Evolutionary conservation across 192 early-diverging fungal genomes (phyloP), one percentile per base, ranked within the genome.

Genomic region (Lunasporangiospora selenospora): DNA sequence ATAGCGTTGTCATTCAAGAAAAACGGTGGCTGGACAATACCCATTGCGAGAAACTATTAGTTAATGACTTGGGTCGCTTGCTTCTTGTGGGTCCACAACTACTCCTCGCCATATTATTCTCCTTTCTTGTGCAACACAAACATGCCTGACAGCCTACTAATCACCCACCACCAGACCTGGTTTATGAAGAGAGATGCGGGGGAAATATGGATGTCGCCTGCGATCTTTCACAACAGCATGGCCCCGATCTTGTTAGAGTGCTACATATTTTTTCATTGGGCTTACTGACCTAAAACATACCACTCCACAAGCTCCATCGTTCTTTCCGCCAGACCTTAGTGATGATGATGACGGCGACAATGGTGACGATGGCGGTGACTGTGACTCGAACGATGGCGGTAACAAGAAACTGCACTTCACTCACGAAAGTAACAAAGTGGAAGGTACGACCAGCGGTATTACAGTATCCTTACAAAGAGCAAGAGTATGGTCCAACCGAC

Each of bases 121-220:
- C n/a, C n/a, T n/a, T n/a, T n/a, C n/a, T n/a, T n/a, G n/a, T n/a
- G n/a, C n/a, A n/a, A n/a, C n/a, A n/a, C n/a, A n/a, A n/a, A n/a
- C n/a, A n/a, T 60, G 36, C 26, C 27, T 30, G 29, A 60, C 50
- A 29, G 46, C 27, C 38, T 49, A 41, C 34, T 60, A 44, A 50
- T 38, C 16, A 41, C 37, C 11, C 50, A 60, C 58, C 0, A 41
- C 58, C 3, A 48, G 1, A 60, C 58, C 50, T 60, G 58, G 58
- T 60, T 60, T 38, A 39, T 60, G 58, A 60, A 26, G 37, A 48
- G 58, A 60, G 58, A 60, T 37, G 47, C 2, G 27, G 58, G 47
- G 29, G 50, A 2, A 18, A 18, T 50, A 37, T 60, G 37, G 58
- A 60, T 50, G 50, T 60, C 58, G 6, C 47, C 46, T 40, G 38